Percentiles rank a stretch among this genome's conserved stretches.
Evolutionary conservation across 371 early-diverging fungal genomes (phyloP).

Genomic region (Apophysomyces elegans): DNA sequence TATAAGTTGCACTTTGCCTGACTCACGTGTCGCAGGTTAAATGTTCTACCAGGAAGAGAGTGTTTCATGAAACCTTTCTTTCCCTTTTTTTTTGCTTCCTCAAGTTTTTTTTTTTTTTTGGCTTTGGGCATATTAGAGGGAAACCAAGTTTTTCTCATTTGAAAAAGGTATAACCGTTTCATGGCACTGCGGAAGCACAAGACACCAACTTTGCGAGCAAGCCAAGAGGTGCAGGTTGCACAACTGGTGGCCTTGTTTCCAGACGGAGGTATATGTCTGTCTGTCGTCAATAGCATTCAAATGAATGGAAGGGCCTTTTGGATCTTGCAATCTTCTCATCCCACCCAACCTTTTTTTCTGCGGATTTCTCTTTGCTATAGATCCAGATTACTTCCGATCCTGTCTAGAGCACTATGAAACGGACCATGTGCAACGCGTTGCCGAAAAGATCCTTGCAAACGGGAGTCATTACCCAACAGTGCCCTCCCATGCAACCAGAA

Average conservation of each 20-base stretch:
- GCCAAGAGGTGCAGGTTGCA: neutral
- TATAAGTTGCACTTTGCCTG: no score
- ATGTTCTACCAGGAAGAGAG: no score
- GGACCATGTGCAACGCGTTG: constrained; percentile 46
- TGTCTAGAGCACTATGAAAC: constrained; percentile 46
- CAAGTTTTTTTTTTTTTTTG: no score
- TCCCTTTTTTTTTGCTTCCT: no score
- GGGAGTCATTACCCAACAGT: constrained; percentile 48
- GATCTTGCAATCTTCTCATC: neutral
- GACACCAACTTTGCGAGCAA: neutral
- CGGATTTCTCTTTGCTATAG: constrained; percentile 12
- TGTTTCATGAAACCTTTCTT: no score
- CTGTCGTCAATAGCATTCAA: no score
- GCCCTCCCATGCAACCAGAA: constrained; percentile 14
- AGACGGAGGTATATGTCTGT: constrained; percentile 31
- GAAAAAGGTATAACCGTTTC: no score
- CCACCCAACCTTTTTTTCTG: neutral
- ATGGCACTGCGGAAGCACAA: neutral
- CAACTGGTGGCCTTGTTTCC: constrained; percentile 40
- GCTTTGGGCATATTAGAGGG: no score
- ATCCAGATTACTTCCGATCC: constrained; percentile 49
- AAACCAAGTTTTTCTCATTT: no score
- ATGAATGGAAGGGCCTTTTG: no score
- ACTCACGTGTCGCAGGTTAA: no score
- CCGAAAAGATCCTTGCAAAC: constrained; percentile 43